Evolutionary conservation across 1,284 basidiomycete genomes (phyloP), one percentile per base, ranked within the genome.

Genomic region (Tylopilus sp.): DNA sequence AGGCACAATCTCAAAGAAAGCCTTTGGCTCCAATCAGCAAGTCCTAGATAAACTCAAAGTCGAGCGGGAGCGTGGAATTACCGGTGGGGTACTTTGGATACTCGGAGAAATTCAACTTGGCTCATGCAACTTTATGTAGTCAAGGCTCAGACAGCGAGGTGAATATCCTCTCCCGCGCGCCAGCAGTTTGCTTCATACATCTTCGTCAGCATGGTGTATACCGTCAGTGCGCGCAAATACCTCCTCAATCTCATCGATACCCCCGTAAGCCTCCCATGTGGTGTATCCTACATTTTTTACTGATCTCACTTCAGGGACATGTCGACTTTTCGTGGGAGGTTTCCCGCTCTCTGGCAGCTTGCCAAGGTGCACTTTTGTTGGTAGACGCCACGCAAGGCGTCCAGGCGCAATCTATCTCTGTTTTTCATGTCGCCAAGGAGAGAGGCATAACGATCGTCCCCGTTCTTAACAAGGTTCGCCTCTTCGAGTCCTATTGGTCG

Each of bases 311-410:
- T 13, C 54, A 88, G 84, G 94, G 94, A 4, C 94, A 97, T 69
- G 94, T 97, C 41, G 94, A 97, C 72, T 97, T 97, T 69, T 82
- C 90, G 51, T 96, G 95, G 83, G 97, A 99, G 70, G 93, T 99
- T 10, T 89, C 92, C 13, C 82, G 97, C 40, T 94, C 91, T 36
- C 74, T 99, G 23, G 86, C 92, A 2, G 94, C 95, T 29, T 97
- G 92, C 59, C 92, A 99, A 71, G 95, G 94, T 16, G 96, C 93
- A 4, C 69, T 99, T 41, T 74, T 99, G 12, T 77, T 89, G 2
- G 93, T 99, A 33, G 96, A 99, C 64, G 92, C 95, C 12, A 94
- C 92, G 38, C 96, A 98, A 75, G 96, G 96, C 12, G 86, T 99
- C 6, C 97, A 99, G 70, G 96, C 97, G 0, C 97, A 99, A 69